A percentile compares a stretch with the other conserved stretches of the same genome.
Evolutionary conservation across 306 rosid genomes (phyloP).

Genomic region (Dicorynia guianensis): DNA sequence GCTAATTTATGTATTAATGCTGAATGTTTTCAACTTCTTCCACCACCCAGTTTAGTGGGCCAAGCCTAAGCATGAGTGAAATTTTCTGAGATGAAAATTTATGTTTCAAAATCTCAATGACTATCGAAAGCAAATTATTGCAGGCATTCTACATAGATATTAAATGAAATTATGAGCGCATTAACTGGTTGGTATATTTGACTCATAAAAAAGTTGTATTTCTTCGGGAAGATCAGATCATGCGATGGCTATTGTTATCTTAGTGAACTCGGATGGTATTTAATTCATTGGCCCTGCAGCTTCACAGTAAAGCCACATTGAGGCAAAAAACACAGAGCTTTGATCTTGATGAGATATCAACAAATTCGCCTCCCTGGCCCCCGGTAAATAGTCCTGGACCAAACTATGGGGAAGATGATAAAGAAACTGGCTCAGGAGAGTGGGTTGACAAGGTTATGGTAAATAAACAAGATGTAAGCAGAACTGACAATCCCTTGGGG

Average conservation of each 20-base stretch:
- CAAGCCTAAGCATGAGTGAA: constrained; percentile 22
- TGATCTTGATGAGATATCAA: constrained; percentile 81
- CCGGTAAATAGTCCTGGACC: constrained; percentile 71
- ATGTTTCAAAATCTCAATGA: not conserved
- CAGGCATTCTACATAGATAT: constrained; percentile 2
- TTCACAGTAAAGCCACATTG: constrained; percentile 52
- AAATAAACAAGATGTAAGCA: constrained; percentile 79
- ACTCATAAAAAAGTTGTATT: not conserved
- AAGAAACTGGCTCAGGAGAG: constrained; percentile 69
- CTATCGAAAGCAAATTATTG: constrained; percentile 7
- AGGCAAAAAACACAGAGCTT: constrained; percentile 76
- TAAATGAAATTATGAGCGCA: not conserved
- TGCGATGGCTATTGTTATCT: constrained; percentile 23
- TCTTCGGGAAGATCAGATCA: not conserved
- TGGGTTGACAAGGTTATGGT: constrained; percentile 99
- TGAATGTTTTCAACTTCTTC: constrained; percentile 2
- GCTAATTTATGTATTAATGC: not conserved
- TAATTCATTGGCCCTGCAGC: constrained; percentile 57
- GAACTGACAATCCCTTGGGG: constrained; percentile 62
- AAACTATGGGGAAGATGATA: constrained; percentile 75
- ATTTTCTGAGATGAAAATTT: constrained; percentile 11
- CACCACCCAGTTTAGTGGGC: not conserved
- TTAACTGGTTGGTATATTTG: not conserved
- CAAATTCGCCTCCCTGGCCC: constrained; percentile 93
- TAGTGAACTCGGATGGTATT: constrained; percentile 24